These are phyloP conservation scores for Dryadomyces quercus-mongolicae DNA, from an alignment of 2,329 filamentous ascomycete species.

Conservation along the genomic window DNA sequence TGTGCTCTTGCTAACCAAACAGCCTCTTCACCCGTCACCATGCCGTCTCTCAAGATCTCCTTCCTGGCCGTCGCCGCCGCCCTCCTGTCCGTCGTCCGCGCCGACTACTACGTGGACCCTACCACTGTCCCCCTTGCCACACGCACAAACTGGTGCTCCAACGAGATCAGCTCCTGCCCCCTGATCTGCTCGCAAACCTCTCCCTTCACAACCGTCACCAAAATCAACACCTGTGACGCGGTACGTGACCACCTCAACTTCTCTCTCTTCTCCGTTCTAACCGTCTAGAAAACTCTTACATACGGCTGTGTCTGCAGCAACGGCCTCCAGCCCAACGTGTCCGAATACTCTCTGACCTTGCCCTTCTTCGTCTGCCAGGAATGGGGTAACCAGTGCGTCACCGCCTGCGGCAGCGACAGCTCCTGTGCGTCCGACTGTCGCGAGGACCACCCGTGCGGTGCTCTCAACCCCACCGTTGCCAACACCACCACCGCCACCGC, in stretches of 20 bases:
- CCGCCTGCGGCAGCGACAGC: slow-evolving; percentile 39
- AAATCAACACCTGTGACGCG: slow-evolving; percentile 55
- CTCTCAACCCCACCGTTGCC: slow-evolving; percentile 45
- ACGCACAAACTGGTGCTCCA: slow-evolving; percentile 51
- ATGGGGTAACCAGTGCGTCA: slow-evolving; percentile 58
- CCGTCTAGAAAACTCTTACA: slow-evolving; percentile 40
- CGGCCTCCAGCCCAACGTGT: slow-evolving; percentile 55
- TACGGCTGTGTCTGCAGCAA: slow-evolving; percentile 64
- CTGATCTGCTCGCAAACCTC: slow-evolving; percentile 55
- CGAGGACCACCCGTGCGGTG: slow-evolving; percentile 60
- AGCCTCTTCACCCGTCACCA: slow-evolving; percentile 17
- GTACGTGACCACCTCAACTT: slow-evolving; percentile 28
- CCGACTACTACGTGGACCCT: slow-evolving; percentile 51
- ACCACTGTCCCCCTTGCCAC: slow-evolving; percentile 37
- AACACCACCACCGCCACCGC: slow-evolving; percentile 40
- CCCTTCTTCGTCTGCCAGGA: slow-evolving; percentile 66
- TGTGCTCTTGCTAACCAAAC: neutral
- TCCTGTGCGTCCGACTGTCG: slow-evolving; percentile 51
- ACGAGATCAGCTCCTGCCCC: slow-evolving; percentile 53
- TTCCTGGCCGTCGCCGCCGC: slow-evolving; percentile 42
- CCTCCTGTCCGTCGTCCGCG: slow-evolving; percentile 39
- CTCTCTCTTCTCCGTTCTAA: neutral
- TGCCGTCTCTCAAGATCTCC: slow-evolving; percentile 43
- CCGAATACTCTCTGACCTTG: slow-evolving; percentile 66
- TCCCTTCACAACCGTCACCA: slow-evolving; percentile 37